Evolutionary conservation across 2,329 filamentous ascomycete genomes (phyloP), one percentile per base, ranked within the genome.

Genomic region (Cadophora malorum): DNA sequence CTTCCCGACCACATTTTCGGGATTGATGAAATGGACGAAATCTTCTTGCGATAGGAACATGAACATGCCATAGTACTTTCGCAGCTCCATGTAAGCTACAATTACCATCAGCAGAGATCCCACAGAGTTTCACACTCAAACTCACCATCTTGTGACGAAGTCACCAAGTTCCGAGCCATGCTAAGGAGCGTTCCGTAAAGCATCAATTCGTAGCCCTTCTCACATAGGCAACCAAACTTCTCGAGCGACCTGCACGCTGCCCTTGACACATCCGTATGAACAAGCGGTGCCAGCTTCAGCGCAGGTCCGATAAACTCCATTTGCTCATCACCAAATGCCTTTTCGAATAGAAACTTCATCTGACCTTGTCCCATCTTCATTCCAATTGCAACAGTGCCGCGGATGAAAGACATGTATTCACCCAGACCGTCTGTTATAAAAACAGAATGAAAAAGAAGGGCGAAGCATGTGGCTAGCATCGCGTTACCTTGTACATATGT

Each of bases 401-500:
- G 82, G 69, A 87, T 84, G 72, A 88, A 88, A 0, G 85, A 85
- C 84, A 89, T 85, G 76, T 83, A 88, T 77, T 89, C 87, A 14
- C 80, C 79, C 76, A 88, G 79, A 59, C 86, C 86, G 71, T 89
- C 86, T 21, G 86, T 83, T 9, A 89, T 80, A 64, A 81, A 78
- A 12, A 86, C 82, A 0, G 85, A 88, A 75, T 88, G 86, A 75
- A 87, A 88, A 0, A 85, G 85, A 33, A 89, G 80, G 10, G 84
- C 84, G 70, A 84, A 88, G 74, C 86, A 89, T 3, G 87, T 85
- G 2, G 86, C 86, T 63, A 89, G 79, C 68, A 89, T 81, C 5
- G 86, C 86, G 71, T 88, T 89, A 63, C 84, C 84, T 74, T 88
- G 84, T 68, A 87, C 84, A 65, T 81, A 81, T 1, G 79, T 79